A percentile compares a stretch with the other conserved stretches of the same genome.
phyloP scores from a whole-genome alignment of 208 protist species.

The Tritrichomonas foetus region DNA sequence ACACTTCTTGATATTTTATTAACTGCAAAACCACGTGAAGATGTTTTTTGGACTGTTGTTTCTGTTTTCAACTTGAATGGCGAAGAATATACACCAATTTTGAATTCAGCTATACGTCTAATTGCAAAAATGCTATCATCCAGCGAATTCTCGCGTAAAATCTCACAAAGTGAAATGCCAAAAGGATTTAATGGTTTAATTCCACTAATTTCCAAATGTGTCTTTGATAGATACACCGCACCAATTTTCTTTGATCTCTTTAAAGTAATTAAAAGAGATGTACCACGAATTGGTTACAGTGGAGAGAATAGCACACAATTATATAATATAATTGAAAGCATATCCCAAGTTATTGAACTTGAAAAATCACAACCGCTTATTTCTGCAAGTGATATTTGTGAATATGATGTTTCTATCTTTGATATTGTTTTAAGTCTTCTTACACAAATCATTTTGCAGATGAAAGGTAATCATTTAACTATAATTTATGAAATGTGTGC shows the following conservation, averaged over 20 bases:
- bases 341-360: background rate
- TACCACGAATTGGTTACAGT: background rate
- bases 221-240: background rate
- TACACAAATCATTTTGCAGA: no score
- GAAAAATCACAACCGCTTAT: background rate
- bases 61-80: background rate
- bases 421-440: background rate
- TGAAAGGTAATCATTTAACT: no score
- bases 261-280: background rate
- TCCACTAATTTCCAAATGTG: background rate
- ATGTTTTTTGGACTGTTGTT: background rate
- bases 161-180: background rate
- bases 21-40: background rate
- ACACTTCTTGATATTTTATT: background rate
- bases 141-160: background rate
- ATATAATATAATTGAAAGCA: background rate
- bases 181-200: background rate
- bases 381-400: background rate
- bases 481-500: no score
- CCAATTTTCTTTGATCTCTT: background rate
- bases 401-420: background rate
- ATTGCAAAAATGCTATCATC: background rate
- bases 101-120: background rate
- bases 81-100: background rate
- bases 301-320: background rate